A percentile compares a stretch with the other conserved stretches of the same genome.
Conservation (phyloP, 116 monocot species). For the Iris pallida region DNA sequence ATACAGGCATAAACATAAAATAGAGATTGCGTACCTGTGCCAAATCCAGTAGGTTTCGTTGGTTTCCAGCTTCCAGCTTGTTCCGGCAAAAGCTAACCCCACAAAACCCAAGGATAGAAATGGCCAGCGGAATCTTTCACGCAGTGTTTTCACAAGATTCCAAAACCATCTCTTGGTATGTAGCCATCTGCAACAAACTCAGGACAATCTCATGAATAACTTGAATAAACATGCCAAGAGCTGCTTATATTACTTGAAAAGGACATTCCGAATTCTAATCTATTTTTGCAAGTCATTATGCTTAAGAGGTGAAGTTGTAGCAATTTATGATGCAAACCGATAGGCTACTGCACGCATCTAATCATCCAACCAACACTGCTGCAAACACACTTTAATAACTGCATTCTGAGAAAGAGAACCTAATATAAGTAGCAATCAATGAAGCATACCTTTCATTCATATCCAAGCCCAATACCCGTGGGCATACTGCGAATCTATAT, state of each 20-base stretch:
- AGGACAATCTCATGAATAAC: neutral
- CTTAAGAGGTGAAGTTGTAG: too few relatives aligned
- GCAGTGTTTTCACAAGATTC: slow-evolving; percentile 35
- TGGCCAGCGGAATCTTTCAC: slow-evolving; percentile 60
- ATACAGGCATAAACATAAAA: neutral
- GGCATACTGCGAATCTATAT: slow-evolving; percentile 26
- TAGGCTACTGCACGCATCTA: too few relatives aligned
- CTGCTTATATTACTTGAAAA: neutral
- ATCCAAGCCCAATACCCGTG: slow-evolving; percentile 24
- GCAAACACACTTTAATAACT: too few relatives aligned
- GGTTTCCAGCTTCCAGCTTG: slow-evolving; percentile 76
- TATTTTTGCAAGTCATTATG: too few relatives aligned
- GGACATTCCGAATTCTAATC: neutral
- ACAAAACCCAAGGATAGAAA: slow-evolving; percentile 67
- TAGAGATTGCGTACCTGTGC: slow-evolving; percentile 61
- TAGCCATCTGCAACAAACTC: slow-evolving; percentile 41
- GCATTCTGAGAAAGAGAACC: too few relatives aligned
- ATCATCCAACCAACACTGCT: too few relatives aligned
- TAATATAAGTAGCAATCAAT: slow-evolving; percentile 2
- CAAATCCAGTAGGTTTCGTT: slow-evolving; percentile 85
- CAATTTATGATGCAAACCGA: too few relatives aligned
- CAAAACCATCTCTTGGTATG: slow-evolving; percentile 46
- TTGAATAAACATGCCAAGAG: neutral
- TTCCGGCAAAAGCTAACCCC: slow-evolving; percentile 61
- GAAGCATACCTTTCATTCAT: slow-evolving; percentile 38